These are phyloP conservation scores for Debaryomyces sp. DNA, from an alignment of 1,139 yeast genomes.

Conservation along the genomic window DNA sequence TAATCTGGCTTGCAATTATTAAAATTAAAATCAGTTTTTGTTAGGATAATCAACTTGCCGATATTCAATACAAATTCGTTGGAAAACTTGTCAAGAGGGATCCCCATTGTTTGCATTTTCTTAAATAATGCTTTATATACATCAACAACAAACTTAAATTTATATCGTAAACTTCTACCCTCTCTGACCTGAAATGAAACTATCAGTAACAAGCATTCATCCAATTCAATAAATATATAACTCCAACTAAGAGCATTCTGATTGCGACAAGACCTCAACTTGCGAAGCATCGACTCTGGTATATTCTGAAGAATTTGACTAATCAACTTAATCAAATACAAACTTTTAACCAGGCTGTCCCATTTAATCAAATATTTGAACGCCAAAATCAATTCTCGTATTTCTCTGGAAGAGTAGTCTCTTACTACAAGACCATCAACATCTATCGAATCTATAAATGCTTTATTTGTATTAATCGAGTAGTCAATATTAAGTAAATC, in stretches of 20 bases:
- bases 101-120: constrained; percentile 4
- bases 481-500: background rate
- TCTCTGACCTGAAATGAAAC: constrained; percentile 2
- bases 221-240: constrained; percentile 8
- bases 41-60: constrained; percentile 6
- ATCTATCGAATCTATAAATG: constrained; percentile 3
- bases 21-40: constrained; percentile 2
- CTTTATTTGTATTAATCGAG: background rate
- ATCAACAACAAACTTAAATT: background rate
- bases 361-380: constrained; percentile 8
- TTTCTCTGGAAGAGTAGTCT: background rate
- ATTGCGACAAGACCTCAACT: background rate
- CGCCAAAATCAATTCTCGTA: background rate
- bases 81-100: background rate
- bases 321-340: constrained; percentile 8
- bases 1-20: background rate
- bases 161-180: background rate
- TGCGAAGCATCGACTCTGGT: background rate
- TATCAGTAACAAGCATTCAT: constrained; percentile 9
- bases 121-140: background rate
- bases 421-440: background rate
- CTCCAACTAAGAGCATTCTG: constrained; percentile 5
- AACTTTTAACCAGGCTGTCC: constrained; percentile 10
- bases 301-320: background rate
- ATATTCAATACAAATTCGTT: constrained; percentile 9